Conservation (phyloP, 2,329 filamentous ascomycete species). For the Sclerotinia subarctica region DNA sequence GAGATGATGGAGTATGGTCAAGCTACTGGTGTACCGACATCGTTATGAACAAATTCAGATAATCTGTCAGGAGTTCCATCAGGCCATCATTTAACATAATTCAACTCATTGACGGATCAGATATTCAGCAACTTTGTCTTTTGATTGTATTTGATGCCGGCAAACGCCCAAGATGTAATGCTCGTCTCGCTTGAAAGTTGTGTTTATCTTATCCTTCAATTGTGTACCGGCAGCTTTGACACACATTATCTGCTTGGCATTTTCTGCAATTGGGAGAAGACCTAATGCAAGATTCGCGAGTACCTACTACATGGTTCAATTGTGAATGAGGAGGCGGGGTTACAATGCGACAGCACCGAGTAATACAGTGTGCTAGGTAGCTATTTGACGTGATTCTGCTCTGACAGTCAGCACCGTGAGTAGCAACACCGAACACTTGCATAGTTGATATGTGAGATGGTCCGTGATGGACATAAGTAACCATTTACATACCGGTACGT, state of each 20-base stretch:
- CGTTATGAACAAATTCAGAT: not conserved
- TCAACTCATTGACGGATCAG: too few species aligned
- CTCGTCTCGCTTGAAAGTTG: not conserved
- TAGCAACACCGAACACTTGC: not conserved
- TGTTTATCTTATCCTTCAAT: not conserved
- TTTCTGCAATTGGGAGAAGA: not conserved
- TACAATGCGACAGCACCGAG: not conserved
- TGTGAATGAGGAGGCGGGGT: not conserved
- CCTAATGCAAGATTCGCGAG: not conserved
- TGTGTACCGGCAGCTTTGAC: not conserved
- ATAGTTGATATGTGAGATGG: not conserved
- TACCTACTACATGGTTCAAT: not conserved
- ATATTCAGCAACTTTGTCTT: not conserved
- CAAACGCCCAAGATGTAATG: not conserved
- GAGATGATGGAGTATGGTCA: not conserved
- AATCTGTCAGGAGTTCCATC: not conserved
- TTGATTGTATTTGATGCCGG: not conserved
- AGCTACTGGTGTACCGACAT: not conserved
- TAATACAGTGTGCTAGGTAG: not conserved
- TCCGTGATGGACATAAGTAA: not conserved
- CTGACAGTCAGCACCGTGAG: not conserved
- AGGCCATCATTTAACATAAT: not conserved
- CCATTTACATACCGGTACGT: not conserved
- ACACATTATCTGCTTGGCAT: not conserved
- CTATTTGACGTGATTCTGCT: not conserved